Conservation (phyloP, 768 basidiomycete genomes). For the Amanita molliuscula region DNA sequence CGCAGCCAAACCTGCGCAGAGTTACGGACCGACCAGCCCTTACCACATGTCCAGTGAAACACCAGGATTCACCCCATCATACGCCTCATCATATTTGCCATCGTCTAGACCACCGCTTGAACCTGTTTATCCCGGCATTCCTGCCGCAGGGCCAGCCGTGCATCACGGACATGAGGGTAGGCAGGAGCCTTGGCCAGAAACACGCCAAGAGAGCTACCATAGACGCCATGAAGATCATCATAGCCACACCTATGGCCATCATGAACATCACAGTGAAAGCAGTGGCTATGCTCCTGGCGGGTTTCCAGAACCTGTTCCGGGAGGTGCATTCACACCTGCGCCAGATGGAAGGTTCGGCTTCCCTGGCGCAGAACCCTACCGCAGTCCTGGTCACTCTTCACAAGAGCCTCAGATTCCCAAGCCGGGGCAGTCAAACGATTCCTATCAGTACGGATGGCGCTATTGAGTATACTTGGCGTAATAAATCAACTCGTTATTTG, state of each 20-base stretch:
- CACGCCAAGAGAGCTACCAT: neutral
- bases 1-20: neutral
- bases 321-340: neutral
- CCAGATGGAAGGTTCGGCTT: conserved; percentile 16
- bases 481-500: neutral
- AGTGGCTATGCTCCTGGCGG: conserved; percentile 1
- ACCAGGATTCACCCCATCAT: conserved; percentile 25
- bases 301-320: conserved; percentile 1
- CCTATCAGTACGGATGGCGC: conserved; percentile 8
- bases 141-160: conserved; percentile 6
- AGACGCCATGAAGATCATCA: neutral
- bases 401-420: conserved; percentile 18
- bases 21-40: conserved; percentile 13
- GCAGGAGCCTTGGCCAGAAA: neutral
- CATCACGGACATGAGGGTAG: neutral
- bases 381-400: conserved; percentile 13
- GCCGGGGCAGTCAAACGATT: conserved; percentile 9
- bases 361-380: conserved; percentile 24
- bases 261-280: neutral
- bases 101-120: conserved; percentile 10
- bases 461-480: neutral
- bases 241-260: neutral
- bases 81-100: conserved; percentile 25
- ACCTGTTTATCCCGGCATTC: conserved; percentile 13
- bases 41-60: conserved; percentile 13